A percentile compares a stretch with the other conserved stretches of the same genome.
Conservation (phyloP, 2,329 filamentous ascomycete species). For the Penicillium sp. region DNA sequence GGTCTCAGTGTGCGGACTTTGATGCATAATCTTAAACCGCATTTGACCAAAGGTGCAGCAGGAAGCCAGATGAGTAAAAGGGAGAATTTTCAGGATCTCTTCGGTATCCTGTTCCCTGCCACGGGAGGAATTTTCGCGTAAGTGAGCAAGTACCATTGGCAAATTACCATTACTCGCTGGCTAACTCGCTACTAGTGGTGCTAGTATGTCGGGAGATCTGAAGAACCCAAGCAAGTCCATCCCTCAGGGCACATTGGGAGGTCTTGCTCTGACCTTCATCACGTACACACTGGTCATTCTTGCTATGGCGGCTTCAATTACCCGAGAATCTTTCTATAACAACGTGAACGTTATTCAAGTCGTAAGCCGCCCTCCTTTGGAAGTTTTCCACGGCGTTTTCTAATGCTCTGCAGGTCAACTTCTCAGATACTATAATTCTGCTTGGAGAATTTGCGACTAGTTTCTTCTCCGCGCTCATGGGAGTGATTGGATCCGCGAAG, state of each 20-base stretch:
- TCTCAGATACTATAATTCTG: conserved; percentile 68
- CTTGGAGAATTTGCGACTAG: conserved; percentile 77
- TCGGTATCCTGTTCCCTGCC: conserved; percentile 78
- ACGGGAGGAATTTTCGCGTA: conserved; percentile 57
- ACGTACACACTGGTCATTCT: conserved; percentile 72
- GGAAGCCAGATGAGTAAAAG: conserved; percentile 58
- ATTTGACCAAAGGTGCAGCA: conserved; percentile 57
- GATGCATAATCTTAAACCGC: conserved; percentile 66
- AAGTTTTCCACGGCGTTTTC: neutral
- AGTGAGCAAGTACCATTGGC: conserved; percentile 31
- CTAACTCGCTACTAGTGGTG: conserved; percentile 49
- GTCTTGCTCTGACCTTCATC: conserved; percentile 68
- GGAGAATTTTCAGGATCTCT: conserved; percentile 72
- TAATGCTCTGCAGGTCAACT: conserved; percentile 53
- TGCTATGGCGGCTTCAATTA: conserved; percentile 70
- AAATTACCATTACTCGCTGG: conserved; percentile 47
- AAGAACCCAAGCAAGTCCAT: conserved; percentile 79
- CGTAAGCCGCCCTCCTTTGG: conserved; percentile 34
- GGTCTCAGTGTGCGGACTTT: conserved; percentile 68
- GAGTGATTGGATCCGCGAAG: conserved; percentile 77
- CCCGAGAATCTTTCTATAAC: conserved; percentile 64
- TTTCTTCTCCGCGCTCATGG: conserved; percentile 83
- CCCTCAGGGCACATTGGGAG: conserved; percentile 75
- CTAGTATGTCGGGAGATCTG: conserved; percentile 85
- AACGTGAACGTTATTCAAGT: conserved; percentile 77